phyloP scores from a whole-genome alignment of 345 rosid species.

The Citrus hindsii region DNA sequence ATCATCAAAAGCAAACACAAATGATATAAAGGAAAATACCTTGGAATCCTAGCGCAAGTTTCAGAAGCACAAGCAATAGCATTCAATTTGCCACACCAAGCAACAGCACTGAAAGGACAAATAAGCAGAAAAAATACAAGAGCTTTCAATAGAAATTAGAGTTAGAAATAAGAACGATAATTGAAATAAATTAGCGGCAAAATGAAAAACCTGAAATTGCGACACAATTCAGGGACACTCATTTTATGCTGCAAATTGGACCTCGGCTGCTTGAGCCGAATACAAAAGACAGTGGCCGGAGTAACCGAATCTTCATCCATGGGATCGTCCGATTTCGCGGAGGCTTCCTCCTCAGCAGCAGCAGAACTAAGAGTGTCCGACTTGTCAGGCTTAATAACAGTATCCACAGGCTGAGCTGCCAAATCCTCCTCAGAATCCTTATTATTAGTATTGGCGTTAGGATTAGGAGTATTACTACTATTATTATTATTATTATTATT shows the following conservation, averaged over 20 bases:
- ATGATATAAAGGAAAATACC: conserved; percentile 33
- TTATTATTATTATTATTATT: conserved; percentile 24
- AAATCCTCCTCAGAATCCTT: conserved; percentile 33
- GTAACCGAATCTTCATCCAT: conserved; percentile 79
- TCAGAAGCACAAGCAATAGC: conserved; percentile 99
- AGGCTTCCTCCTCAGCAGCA: conserved; percentile 29
- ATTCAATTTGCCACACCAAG: conserved; percentile 99
- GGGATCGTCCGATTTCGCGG: conserved; percentile 38
- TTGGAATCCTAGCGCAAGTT: conserved; percentile 96
- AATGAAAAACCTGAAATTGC: conserved; percentile 69
- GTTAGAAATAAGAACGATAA: neutral
- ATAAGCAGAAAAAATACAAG: neutral
- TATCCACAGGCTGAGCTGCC: conserved; percentile 27
- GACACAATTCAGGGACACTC: conserved; percentile 88
- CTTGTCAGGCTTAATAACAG: conserved; percentile 9
- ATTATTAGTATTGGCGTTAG: neutral
- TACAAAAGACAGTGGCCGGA: conserved; percentile 87
- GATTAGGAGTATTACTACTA: neutral
- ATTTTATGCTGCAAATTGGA: conserved; percentile 83
- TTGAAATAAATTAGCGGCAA: neutral
- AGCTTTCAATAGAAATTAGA: too few species aligned
- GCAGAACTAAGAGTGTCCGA: conserved; percentile 9
- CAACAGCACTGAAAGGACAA: conserved; percentile 64
- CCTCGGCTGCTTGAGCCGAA: conserved; percentile 81
- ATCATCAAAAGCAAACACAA: neutral